Base-by-base conservation (phyloP, 139 green algal species). In the Auxenochlorella pyrenoidosa region DNA sequence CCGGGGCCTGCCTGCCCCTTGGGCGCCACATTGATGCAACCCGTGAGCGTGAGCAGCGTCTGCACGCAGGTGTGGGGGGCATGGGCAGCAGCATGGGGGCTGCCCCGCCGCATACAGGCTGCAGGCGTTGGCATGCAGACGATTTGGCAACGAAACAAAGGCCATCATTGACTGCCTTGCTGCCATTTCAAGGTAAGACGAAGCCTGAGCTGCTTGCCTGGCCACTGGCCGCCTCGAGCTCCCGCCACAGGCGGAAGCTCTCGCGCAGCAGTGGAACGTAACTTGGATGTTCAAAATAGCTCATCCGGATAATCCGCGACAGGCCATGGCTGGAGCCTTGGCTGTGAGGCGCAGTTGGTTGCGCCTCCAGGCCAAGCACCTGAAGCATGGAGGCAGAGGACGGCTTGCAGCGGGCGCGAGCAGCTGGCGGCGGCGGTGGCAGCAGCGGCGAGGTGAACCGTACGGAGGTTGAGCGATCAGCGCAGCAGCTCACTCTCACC, bases 271-370 rank as follows among this genome's bases (percentile, higher is more conserved):
- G 89, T 4, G 92, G 90, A 26, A 96, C 91, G 73, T 94, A 94
- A 21, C 43, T 73, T 0, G 82, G 90, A 51, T 92, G 79, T 65
- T 94, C 93, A 47, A 92, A 86, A 66, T 96, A 96, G 13, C 87
- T 84, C 30, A 90, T 85, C 3, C 94, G 86, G 15, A 95, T 96
- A 75, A 96, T 96, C 30, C 94, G 89, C 0, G 93, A 92, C 8
- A 86, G 47, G 38, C 94, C 94, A 82, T 96, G 93, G 38, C 89
- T 92, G 22, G 89, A 94, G 13, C 89, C 90, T 0, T 51, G 32
- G 32, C 75, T 38, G 47, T 96, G 92, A 15, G 89, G 90, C 34
- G 92, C 82, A 13, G 40, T 22, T 43, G 88, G 90, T 32, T 93
- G 92, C 16, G 85, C 82, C 72, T 95, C 93, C 21, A 95, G n/a